A percentile compares a stretch with the other conserved stretches of the same genome.
Evolutionary conservation across 2,329 filamentous ascomycete species (phyloP).

Genomic region (Xylariaceae sp.): DNA sequence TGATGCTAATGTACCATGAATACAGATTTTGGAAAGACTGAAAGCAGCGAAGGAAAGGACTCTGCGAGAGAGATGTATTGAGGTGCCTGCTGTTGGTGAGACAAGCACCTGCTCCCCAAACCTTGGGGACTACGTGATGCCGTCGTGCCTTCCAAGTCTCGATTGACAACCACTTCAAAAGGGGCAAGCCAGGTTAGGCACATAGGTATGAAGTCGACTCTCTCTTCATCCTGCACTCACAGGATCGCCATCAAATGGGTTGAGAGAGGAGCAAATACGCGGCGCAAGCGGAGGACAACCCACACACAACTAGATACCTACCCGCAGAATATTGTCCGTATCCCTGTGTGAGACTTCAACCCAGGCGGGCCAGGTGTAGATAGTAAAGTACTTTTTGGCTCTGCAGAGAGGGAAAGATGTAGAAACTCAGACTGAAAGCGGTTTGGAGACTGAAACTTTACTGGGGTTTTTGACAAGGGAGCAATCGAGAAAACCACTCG

Average conservation of each 20-base stretch:
- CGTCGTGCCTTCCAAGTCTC: too few species aligned
- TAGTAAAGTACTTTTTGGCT: too few species aligned
- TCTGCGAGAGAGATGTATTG: neutral
- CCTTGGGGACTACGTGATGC: too few species aligned
- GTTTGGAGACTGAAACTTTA: conserved; percentile 4
- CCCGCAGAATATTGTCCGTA: too few species aligned
- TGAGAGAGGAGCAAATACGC: neutral
- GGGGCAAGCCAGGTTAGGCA: too few species aligned
- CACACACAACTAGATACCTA: too few species aligned
- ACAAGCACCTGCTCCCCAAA: neutral
- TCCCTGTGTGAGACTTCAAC: too few species aligned
- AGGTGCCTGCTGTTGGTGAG: conserved; percentile 4
- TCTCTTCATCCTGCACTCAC: conserved; percentile 4
- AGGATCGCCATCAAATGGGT: conserved; percentile 5
- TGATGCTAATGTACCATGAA: conserved; percentile 13
- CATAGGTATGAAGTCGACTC: neutral
- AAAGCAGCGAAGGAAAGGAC: neutral
- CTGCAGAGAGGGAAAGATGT: too few species aligned
- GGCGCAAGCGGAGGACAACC: too few species aligned
- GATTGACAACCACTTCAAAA: too few species aligned
- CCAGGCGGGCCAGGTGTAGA: too few species aligned
- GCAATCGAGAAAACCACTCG: conserved; percentile 16
- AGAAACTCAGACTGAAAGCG: too few species aligned
- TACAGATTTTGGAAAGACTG: neutral
- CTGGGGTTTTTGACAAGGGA: conserved; percentile 21